Conservation (phyloP, 768 basidiomycete genomes). For the Lentinula aciculospora region DNA sequence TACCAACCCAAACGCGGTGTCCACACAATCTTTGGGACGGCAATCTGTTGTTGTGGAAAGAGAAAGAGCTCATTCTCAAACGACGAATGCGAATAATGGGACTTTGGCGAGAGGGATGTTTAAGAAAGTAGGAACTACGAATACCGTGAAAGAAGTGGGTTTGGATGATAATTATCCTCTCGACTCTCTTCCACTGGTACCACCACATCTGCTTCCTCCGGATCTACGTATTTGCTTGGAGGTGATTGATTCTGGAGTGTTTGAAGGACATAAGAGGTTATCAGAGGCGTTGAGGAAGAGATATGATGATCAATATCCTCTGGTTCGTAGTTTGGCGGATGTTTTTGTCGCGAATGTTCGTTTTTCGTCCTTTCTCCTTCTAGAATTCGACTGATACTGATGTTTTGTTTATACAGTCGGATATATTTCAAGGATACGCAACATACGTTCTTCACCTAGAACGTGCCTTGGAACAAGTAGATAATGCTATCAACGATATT, state of each 20-base stretch:
- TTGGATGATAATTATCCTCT: too few species aligned
- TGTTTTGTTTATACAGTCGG: slow-evolving; percentile 53
- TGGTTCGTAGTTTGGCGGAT: slow-evolving; percentile 89
- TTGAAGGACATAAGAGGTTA: slow-evolving; percentile 85
- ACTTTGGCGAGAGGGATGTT: slow-evolving; percentile 42
- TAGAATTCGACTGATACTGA: slow-evolving; percentile 10
- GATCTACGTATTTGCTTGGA: slow-evolving; percentile 83
- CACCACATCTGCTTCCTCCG: slow-evolving; percentile 80
- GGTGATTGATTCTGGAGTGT: slow-evolving; percentile 79
- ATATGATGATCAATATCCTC: slow-evolving; percentile 93
- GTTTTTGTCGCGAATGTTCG: slow-evolving; percentile 93
- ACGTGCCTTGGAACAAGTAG: slow-evolving; percentile 82
- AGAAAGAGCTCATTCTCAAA: slow-evolving; percentile 46
- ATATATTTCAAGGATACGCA: slow-evolving; percentile 91
- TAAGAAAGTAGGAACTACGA: slow-evolving; percentile 47
- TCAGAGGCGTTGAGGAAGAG: slow-evolving; percentile 82
- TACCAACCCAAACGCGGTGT: slow-evolving; percentile 41
- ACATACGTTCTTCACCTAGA: slow-evolving; percentile 94
- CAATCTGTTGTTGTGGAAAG: slow-evolving; percentile 55
- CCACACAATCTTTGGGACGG: slow-evolving; percentile 72
- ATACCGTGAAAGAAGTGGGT: too few species aligned
- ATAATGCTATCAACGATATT: slow-evolving; percentile 62
- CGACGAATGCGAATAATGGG: slow-evolving; percentile 23
- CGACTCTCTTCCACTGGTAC: slow-evolving; percentile 23
- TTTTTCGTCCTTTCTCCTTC: slow-evolving; percentile 15